Evolutionary conservation across 192 early-diverging fungal species (phyloP).

Genomic region (Backusella morwellensis): DNA sequence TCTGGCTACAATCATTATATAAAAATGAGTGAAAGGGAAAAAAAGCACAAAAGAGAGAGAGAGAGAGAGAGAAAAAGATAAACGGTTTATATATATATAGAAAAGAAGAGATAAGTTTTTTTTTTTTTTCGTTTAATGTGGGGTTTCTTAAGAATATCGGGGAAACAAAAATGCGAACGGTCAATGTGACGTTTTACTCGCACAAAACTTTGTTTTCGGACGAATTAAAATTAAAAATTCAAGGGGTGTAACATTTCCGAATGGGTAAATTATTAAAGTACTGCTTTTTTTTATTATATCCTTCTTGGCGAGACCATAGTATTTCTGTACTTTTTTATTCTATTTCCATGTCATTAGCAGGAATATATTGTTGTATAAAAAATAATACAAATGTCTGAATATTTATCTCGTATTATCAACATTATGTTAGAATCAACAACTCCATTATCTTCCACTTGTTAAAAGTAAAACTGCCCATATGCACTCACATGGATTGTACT

Average conservation of each 20-base stretch:
- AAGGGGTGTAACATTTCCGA: conserved; percentile 4
- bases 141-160: neutral
- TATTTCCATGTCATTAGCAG: neutral
- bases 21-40: neutral
- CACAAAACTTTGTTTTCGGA: conserved; percentile 5
- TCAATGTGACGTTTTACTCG: conserved; percentile 8
- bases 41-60: neutral
- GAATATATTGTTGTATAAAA: neutral
- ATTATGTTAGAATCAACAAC: neutral
- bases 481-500: neutral
- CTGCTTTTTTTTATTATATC: neutral
- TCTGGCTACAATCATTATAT: conserved; percentile 3
- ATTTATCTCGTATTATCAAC: neutral
- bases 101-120: neutral
- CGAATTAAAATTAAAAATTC: conserved; percentile 7
- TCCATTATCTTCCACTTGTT: neutral
- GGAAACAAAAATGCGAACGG: conserved; percentile 3
- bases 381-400: neutral
- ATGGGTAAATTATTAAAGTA: neutral
- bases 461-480: neutral
- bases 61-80: neutral
- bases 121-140: neutral
- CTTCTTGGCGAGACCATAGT: neutral
- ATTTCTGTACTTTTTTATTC: neutral
- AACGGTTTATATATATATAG: neutral